Base-by-base conservation (phyloP, 108 stramenopile genomes). In the Cyclotella sp. region DNA sequence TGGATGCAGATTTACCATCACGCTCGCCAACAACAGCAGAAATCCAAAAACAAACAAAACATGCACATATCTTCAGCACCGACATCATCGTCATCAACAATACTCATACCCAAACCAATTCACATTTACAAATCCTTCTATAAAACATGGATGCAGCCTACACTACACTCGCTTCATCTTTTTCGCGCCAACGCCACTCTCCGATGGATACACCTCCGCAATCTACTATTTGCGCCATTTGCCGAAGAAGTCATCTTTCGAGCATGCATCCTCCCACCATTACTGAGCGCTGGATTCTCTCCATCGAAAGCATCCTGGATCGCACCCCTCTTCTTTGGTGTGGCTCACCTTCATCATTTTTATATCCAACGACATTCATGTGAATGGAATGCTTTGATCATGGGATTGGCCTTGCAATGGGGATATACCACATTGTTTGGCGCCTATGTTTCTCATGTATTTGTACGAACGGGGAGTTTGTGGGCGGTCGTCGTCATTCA, bases 231-330 rank as follows among this genome's bases (percentile, higher is more conserved):
- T 22, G 95, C 92, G 16, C 95, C 95, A 19, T 61, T 89, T 40
- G 77, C 87, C 1, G 95, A 95, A 79, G 95, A 95, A 80, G 45
- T 90, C 53, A 78, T 90, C n/a, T 95, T 95, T 70, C 91, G 95
- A 16, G 88, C 86, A 43, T 93, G 88, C 52, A 72, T 93, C 52
- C 70, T 93, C 7, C 85, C 87, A 6, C 79, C 83, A 24, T 55
- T 95, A 15, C 47, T 92, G 45, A 30, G 54, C 68, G 53, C 13
- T 73, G 70, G 44, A 43, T 49, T 68, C 63, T 71, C 73, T 16
- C 62, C 72, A 42, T 46, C 71, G 28, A 19, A 61, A 68, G 47
- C 78, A 52, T 58, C 55, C 18, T 80, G 82, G 73, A 78, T 89
- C 10, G 87, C 89, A 24, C 95, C 95, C 43, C 60, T 92, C 27